phyloP scores from a whole-genome alignment of 2,329 filamentous ascomycete genomes.

The Knufia fluminis region DNA sequence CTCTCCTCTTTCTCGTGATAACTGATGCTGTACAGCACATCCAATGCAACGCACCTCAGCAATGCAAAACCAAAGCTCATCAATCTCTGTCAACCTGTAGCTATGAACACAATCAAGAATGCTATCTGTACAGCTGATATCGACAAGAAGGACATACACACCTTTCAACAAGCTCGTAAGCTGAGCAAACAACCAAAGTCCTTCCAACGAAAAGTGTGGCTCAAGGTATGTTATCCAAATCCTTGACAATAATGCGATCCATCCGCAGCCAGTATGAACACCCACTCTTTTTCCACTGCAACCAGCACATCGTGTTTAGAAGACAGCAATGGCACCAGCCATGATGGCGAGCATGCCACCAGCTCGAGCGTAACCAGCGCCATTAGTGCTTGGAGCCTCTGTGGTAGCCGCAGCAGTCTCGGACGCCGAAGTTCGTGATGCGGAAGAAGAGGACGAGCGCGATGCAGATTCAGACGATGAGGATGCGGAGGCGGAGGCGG shows the following conservation, averaged over 20 bases:
- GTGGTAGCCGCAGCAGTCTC: conserved; percentile 14
- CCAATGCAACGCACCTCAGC: too few species aligned
- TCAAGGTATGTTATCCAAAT: neutral
- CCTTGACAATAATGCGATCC: too few species aligned
- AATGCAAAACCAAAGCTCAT: too few species aligned
- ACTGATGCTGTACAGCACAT: too few species aligned
- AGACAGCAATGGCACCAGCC: conserved; percentile 27
- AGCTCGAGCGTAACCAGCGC: conserved; percentile 26
- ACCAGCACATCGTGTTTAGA: conserved; percentile 26
- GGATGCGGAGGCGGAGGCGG: conserved; percentile 20
- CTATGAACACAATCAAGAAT: neutral
- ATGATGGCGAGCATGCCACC: conserved; percentile 29
- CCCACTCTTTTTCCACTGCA: neutral
- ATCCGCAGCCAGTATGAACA: too few species aligned
- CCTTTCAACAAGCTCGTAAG: too few species aligned
- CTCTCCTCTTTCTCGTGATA: too few species aligned
- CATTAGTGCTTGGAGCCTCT: conserved; percentile 25
- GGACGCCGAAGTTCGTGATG: conserved; percentile 20
- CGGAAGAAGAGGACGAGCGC: conserved; percentile 18
- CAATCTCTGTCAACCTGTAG: neutral
- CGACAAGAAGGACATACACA: neutral
- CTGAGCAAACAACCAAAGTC: too few species aligned
- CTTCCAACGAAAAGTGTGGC: neutral
- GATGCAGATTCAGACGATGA: conserved; percentile 15
- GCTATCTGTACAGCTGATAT: neutral